These are phyloP conservation scores for Penicillium vulpinum DNA, from an alignment of 2,329 filamentous ascomycete genomes.

Conservation along the genomic window DNA sequence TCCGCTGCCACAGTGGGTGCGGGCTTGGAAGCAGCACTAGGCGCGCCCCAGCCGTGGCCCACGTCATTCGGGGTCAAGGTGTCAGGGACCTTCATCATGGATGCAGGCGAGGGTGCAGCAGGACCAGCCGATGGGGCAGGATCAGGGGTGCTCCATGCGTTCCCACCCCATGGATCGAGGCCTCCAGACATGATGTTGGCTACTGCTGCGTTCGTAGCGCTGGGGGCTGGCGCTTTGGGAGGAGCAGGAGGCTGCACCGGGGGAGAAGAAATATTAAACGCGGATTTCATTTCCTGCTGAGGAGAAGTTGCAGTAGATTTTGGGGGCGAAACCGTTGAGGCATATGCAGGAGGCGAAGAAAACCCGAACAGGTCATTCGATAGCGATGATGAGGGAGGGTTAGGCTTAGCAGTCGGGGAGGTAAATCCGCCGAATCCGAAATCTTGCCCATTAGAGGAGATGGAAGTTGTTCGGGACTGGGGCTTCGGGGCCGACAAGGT, in stretches of 20 bases:
- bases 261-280: constrained; percentile 75
- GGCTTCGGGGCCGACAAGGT: constrained; percentile 52
- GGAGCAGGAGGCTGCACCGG: constrained; percentile 44
- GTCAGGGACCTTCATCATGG: constrained; percentile 46
- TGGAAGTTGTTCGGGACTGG: constrained; percentile 50
- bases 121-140: constrained; percentile 52
- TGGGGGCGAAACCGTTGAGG: constrained; percentile 48
- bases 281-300: constrained; percentile 57
- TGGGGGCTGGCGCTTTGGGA: constrained; percentile 43
- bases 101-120: constrained; percentile 33
- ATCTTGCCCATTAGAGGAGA: constrained; percentile 60
- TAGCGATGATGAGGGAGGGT: constrained; percentile 52
- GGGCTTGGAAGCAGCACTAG: constrained; percentile 37
- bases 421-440: constrained; percentile 67
- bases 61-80: constrained; percentile 61
- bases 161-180: constrained; percentile 80
- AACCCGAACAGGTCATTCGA: constrained; percentile 84
- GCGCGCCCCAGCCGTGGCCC: constrained; percentile 62
- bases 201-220: constrained; percentile 46
- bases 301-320: constrained; percentile 42
- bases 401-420: constrained; percentile 47
- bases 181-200: constrained; percentile 39
- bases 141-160: constrained; percentile 74
- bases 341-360: constrained; percentile 47
- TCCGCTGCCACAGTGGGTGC: constrained; percentile 75